phyloP scores from a whole-genome alignment of 2,329 filamentous ascomycete genomes.

The Cordyceps javanica region DNA sequence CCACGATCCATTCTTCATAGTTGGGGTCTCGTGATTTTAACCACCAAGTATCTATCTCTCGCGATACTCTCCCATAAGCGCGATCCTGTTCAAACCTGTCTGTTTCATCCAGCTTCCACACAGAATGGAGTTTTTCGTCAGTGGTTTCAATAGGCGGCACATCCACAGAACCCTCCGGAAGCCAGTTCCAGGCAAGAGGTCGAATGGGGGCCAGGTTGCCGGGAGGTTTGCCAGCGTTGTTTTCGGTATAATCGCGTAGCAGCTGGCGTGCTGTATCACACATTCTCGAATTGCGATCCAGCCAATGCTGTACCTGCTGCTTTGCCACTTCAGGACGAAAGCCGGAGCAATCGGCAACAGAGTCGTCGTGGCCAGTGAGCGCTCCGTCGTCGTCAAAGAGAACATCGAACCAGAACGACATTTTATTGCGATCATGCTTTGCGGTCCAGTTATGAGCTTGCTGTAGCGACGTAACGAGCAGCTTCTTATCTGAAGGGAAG shows the following conservation, averaged over 20 bases:
- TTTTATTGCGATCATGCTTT: constrained; percentile 63
- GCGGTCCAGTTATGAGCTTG: constrained; percentile 65
- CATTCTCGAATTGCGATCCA: constrained; percentile 54
- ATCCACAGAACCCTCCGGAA: constrained; percentile 33
- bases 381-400: constrained; percentile 53
- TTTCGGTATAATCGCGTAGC: constrained; percentile 48
- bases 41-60: constrained; percentile 63
- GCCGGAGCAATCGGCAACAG: constrained; percentile 44
- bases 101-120: constrained; percentile 45
- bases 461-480: constrained; percentile 59
- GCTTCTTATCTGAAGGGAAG: constrained; percentile 52
- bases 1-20: constrained; percentile 50
- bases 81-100: constrained; percentile 55
- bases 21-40: constrained; percentile 54
- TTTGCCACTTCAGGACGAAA: constrained; percentile 53
- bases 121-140: constrained; percentile 39
- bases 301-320: constrained; percentile 55
- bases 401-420: constrained; percentile 62
- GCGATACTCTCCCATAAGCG: constrained; percentile 54
- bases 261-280: constrained; percentile 50
- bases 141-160: constrained; percentile 28
- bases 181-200: constrained; percentile 51
- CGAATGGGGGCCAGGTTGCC: constrained; percentile 45
- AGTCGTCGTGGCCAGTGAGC: constrained; percentile 44
- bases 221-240: constrained; percentile 41